These are phyloP conservation scores for Amphicarpaea edgeworthii DNA, from an alignment of 306 rosid species.

Conservation along the genomic window DNA sequence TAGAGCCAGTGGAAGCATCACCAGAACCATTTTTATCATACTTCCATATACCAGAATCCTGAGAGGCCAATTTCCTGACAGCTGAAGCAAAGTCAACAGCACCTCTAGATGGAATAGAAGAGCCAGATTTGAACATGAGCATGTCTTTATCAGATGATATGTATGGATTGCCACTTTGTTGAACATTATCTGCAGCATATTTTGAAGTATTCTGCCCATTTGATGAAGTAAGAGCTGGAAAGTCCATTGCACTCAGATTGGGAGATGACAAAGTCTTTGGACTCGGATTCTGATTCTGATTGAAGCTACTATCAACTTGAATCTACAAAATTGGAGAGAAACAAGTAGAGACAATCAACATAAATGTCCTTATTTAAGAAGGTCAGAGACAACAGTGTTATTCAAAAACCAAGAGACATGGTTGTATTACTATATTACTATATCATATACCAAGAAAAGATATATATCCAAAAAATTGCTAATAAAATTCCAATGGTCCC, in stretches of 20 bases:
- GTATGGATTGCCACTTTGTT: constrained; percentile 67
- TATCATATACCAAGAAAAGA: constrained; percentile 24
- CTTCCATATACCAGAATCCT: constrained; percentile 94
- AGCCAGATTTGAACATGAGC: constrained; percentile 78
- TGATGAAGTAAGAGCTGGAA: constrained; percentile 77
- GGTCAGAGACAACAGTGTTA: constrained; percentile 28
- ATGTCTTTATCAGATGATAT: constrained; percentile 75
- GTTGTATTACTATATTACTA: background rate
- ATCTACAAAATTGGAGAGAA: constrained; percentile 64
- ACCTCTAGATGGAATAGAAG: constrained; percentile 78
- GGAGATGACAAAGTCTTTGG: constrained; percentile 78
- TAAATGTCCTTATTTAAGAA: constrained; percentile 15
- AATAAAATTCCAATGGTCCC: constrained; percentile 14
- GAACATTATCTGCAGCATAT: constrained; percentile 74
- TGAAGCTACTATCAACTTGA: constrained; percentile 86
- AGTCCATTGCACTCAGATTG: constrained; percentile 81
- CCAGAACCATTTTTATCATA: constrained; percentile 77
- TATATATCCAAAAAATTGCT: constrained; percentile 13
- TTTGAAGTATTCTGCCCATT: constrained; percentile 65
- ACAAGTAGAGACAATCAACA: constrained; percentile 14
- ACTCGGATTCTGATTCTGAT: constrained; percentile 74
- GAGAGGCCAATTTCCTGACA: constrained; percentile 89
- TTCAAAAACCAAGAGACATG: constrained; percentile 21
- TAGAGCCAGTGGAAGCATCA: constrained; percentile 80
- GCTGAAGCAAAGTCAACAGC: constrained; percentile 89